Evolutionary conservation across 306 rosid species (phyloP), one percentile per base, ranked within the genome.

Genomic region (Sicyos edulis): DNA sequence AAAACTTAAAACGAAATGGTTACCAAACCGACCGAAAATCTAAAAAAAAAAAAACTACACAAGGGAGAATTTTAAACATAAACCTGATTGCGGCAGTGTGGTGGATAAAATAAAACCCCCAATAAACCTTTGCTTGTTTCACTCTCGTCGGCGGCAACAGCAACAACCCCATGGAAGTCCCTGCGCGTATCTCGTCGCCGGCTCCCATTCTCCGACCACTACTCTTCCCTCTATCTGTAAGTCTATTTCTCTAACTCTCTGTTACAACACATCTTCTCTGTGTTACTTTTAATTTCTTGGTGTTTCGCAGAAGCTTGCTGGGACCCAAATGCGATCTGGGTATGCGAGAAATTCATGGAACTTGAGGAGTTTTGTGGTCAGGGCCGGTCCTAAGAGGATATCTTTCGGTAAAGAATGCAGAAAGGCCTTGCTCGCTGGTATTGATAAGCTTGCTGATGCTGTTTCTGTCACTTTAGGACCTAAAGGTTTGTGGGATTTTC

Each of bases 401-500:
- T 84, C 82, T 6, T 85, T 88, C 66, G 96, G 88, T 49, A 82
- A 71, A 77, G 98, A 88, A 57, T 86, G 96, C 76, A 84, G 96
- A 53, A 78, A 85, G 45, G 85, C 84, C 42, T 76, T 92, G 49
- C 96, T 77, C 77, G 64, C 70, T 24, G 98, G 98, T 22, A 90
- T 92, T 72, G 98, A 92, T 82, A 90, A 92, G 83, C 90, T 90
- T 44, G 96, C 96, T 17, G 96, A 90, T 80, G 98, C 96, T 58
- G 98, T 92, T 34, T 90, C 96, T 74, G 84, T 92, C n/a, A 92
- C 98, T 40, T 70, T 92, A 37, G 98, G 98, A 75, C 98, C 98
- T 67, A 90, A 78, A 90, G 98, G 98, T 92, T 22, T 74, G 4
- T 77, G 69, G 21, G 24, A 19, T 69, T 64, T 32, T 7, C 4